These are phyloP conservation scores for Ceratocystiopsis sp. DNA, from an alignment of 2,329 filamentous ascomycete species.

Conservation along the genomic window DNA sequence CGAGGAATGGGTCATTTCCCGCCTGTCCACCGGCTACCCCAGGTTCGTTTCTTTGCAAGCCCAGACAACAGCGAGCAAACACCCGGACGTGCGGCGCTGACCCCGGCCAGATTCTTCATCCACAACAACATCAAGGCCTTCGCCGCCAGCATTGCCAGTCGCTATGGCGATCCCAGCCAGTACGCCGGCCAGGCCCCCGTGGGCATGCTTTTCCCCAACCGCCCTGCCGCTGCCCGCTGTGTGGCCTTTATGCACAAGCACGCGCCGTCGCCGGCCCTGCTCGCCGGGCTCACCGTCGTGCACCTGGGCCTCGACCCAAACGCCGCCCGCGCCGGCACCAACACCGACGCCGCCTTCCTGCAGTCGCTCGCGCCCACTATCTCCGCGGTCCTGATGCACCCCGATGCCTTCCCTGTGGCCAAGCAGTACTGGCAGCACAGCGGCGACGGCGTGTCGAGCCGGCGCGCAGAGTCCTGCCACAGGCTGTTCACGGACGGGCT, in stretches of 20 bases:
- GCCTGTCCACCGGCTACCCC: conserved; percentile 84
- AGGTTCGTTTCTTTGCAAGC: conserved; percentile 29
- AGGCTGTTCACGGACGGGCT: conserved; percentile 54
- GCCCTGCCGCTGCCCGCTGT: conserved; percentile 53
- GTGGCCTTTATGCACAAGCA: conserved; percentile 51
- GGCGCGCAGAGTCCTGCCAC: conserved; percentile 79
- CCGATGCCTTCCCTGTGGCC: conserved; percentile 50
- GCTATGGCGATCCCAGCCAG: conserved; percentile 43
- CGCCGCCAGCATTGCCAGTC: conserved; percentile 46
- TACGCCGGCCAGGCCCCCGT: conserved; percentile 32
- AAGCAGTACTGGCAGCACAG: conserved; percentile 97
- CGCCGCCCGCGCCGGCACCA: conserved; percentile 9
- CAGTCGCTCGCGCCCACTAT: conserved; percentile 40
- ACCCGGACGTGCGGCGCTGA: neutral
- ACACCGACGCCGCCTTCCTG: conserved; percentile 32
- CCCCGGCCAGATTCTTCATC: conserved; percentile 59
- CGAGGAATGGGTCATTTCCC: conserved; percentile 65
- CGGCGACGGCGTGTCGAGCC: conserved; percentile 81
- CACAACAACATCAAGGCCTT: conserved; percentile 68
- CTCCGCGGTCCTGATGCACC: conserved; percentile 55
- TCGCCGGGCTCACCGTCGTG: conserved; percentile 34
- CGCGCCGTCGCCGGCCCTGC: conserved; percentile 29
- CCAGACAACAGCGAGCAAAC: too few species aligned
- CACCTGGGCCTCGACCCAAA: conserved; percentile 46
- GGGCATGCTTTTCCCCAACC: conserved; percentile 72